Percentiles rank a stretch among this genome's conserved stretches.
Evolutionary conservation across 805 yeast species (phyloP).

Genomic region (Teunomyces panamensis): DNA sequence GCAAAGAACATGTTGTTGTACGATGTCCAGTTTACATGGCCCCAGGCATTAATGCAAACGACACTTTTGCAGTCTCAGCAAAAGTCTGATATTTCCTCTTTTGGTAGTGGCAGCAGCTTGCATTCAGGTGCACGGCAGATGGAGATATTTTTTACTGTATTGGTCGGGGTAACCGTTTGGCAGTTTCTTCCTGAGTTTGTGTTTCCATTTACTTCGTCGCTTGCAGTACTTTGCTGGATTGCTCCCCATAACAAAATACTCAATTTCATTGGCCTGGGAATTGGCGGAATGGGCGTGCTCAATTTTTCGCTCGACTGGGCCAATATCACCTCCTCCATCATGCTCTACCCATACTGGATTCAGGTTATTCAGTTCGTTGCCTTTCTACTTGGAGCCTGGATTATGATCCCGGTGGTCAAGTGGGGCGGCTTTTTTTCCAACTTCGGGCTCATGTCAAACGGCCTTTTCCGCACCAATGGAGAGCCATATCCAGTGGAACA

Average conservation of each 20-base stretch:
- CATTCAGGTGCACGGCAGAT: slow-evolving; percentile 21
- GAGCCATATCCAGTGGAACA: slow-evolving; percentile 39
- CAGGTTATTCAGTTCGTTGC: slow-evolving; percentile 48
- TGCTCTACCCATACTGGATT: slow-evolving; percentile 54
- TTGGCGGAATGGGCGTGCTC: slow-evolving; percentile 51
- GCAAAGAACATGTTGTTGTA: slow-evolving; percentile 45
- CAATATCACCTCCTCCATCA: slow-evolving; percentile 47
- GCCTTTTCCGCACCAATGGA: slow-evolving; percentile 37
- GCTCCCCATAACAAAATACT: slow-evolving; percentile 40
- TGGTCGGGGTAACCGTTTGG: slow-evolving; percentile 40
- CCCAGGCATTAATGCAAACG: slow-evolving; percentile 51
- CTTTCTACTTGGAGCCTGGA: slow-evolving; percentile 48
- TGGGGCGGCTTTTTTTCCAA: slow-evolving; percentile 35
- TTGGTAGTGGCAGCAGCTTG: too few species aligned
- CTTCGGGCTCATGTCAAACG: slow-evolving; percentile 48
- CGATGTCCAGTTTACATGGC: slow-evolving; percentile 50
- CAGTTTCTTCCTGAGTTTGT: slow-evolving; percentile 48
- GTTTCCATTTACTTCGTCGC: slow-evolving; percentile 48
- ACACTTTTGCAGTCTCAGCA: slow-evolving; percentile 36
- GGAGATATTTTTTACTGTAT: slow-evolving; percentile 35
- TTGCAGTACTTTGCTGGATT: slow-evolving; percentile 49
- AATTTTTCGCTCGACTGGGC: slow-evolving; percentile 53
- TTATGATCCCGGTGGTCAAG: slow-evolving; percentile 45
- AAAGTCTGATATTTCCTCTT: neutral
- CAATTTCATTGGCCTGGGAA: slow-evolving; percentile 50